Conservation (phyloP, 2,329 filamentous ascomycete genomes). For the Stagonosporopsis chrysanthemi region DNA sequence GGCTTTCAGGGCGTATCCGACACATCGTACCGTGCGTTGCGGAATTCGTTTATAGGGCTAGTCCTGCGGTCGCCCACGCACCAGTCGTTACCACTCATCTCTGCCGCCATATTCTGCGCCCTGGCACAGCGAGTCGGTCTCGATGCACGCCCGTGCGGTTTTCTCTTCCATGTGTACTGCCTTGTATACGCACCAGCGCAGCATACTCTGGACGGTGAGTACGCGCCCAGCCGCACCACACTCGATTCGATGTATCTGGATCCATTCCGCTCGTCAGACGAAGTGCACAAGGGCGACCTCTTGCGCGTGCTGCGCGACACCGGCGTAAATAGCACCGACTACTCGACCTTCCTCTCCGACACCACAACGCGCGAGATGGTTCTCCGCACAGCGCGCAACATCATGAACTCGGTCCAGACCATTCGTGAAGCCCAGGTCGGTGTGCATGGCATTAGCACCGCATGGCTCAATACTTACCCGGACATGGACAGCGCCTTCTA, state of each 20-base stretch:
- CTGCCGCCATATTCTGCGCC: conserved; percentile 84
- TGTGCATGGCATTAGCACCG: conserved; percentile 29
- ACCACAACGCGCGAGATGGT: conserved; percentile 73
- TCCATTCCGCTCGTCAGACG: conserved; percentile 74
- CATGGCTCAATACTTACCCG: conserved; percentile 40
- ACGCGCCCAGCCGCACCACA: conserved; percentile 37
- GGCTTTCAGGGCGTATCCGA: conserved; percentile 75
- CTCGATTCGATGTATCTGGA: conserved; percentile 77
- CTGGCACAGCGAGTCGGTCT: conserved; percentile 78
- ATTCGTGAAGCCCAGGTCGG: conserved; percentile 42
- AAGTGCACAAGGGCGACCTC: conserved; percentile 69
- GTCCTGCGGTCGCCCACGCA: conserved; percentile 76
- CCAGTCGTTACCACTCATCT: conserved; percentile 84
- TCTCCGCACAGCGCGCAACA: conserved; percentile 79
- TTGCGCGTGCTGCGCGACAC: conserved; percentile 65
- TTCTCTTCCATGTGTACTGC: conserved; percentile 85
- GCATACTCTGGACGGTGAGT: conserved; percentile 58
- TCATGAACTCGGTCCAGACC: conserved; percentile 73
- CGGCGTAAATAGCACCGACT: conserved; percentile 50
- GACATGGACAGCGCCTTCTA: conserved; percentile 72
- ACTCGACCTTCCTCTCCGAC: conserved; percentile 66
- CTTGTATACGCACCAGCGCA: conserved; percentile 71
- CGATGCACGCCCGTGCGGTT: conserved; percentile 78
- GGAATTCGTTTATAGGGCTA: conserved; percentile 88
- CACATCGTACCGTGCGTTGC: conserved; percentile 78